A percentile compares a stretch with the other conserved stretches of the same genome.
Evolutionary conservation across 169 alveolate genomes (phyloP).

Genomic region (Plasmodium malariae): DNA sequence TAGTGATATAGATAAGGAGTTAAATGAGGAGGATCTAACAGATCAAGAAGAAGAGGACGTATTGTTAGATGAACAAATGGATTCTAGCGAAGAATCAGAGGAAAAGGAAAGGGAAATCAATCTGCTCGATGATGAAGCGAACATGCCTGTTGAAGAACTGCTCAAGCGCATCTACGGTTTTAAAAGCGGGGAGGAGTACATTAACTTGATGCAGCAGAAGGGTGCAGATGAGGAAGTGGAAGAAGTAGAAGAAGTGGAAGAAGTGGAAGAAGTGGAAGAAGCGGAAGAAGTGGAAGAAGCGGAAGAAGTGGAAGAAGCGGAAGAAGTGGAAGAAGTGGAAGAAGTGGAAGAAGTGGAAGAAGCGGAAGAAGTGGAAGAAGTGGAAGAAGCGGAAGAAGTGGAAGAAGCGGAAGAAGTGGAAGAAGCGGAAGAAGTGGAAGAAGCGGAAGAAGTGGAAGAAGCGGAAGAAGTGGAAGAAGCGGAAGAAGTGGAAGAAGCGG

Average conservation of each 20-base stretch:
- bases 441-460: not conserved
- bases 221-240: conserved; percentile 12
- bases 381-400: not conserved
- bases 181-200: conserved; percentile 30
- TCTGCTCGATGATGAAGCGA: conserved; percentile 51
- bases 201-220: conserved; percentile 15
- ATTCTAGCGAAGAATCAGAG: conserved; percentile 30
- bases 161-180: conserved; percentile 19
- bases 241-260: conserved; percentile 16
- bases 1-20: conserved; percentile 9
- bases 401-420: conserved; percentile 15
- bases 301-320: not conserved
- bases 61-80: conserved; percentile 48
- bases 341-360: not conserved
- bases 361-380: too few relatives aligned
- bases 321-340: not conserved
- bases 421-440: not conserved
- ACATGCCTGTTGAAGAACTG: conserved; percentile 38
- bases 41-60: conserved; percentile 59
- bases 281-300: conserved; percentile 1
- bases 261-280: not conserved
- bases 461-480: not conserved
- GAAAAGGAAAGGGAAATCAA: conserved; percentile 45
- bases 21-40: conserved; percentile 45
- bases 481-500: too few relatives aligned